phyloP scores from a whole-genome alignment of 768 basidiomycete genomes.

The Lyophyllum semitale region DNA sequence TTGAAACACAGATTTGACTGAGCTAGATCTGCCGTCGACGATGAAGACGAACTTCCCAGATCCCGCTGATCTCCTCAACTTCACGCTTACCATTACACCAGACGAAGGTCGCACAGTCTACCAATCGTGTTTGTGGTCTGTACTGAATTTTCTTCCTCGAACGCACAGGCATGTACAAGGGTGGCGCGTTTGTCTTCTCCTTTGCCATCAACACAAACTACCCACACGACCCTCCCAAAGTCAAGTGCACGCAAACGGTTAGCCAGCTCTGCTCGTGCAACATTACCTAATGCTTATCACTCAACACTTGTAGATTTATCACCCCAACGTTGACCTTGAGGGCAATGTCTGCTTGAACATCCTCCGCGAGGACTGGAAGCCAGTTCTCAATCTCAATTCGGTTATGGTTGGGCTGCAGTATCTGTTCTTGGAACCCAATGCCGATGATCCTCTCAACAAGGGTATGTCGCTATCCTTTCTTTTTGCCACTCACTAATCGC shows the following conservation, averaged over 20 bases:
- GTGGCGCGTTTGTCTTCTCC: slow-evolving; percentile 90
- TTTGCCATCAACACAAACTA: slow-evolving; percentile 98
- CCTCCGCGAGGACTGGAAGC: slow-evolving; percentile 99
- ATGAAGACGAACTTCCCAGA: slow-evolving; percentile 96
- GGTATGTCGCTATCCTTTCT: slow-evolving; percentile 50
- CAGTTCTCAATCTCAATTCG: slow-evolving; percentile 94
- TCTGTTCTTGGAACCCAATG: slow-evolving; percentile 97
- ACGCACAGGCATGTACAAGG: slow-evolving; percentile 92
- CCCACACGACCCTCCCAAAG: slow-evolving; percentile 98
- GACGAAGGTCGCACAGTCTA: slow-evolving; percentile 77
- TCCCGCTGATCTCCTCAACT: slow-evolving; percentile 94
- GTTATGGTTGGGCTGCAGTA: slow-evolving; percentile 99
- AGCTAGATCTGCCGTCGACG: slow-evolving; percentile 92
- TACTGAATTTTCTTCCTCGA: neutral
- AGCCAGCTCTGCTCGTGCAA: slow-evolving; percentile 24
- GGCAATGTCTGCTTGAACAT: slow-evolving; percentile 99
- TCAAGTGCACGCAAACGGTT: slow-evolving; percentile 95
- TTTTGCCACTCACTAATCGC: slow-evolving; percentile 9
- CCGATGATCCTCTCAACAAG: slow-evolving; percentile 98
- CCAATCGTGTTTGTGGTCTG: neutral
- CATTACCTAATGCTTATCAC: slow-evolving; percentile 9
- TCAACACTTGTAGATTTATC: slow-evolving; percentile 75
- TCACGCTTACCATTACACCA: slow-evolving; percentile 91
- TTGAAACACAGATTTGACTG: slow-evolving; percentile 76
- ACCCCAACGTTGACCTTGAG: slow-evolving; percentile 97